Conservation (phyloP, 1,284 basidiomycete species). For the Ceratobasidium sp. region DNA sequence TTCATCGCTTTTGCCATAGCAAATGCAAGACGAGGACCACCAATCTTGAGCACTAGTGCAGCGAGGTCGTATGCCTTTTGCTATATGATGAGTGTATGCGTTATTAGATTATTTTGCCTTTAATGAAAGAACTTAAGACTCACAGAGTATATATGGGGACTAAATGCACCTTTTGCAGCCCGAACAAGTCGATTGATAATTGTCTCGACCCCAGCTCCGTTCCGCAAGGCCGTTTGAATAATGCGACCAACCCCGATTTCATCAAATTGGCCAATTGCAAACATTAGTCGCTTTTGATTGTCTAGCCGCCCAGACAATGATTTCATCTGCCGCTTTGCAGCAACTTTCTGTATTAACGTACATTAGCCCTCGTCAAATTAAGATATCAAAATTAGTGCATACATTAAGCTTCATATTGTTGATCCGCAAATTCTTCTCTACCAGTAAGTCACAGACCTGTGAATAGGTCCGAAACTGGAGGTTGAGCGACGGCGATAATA, state of each 20-base stretch:
- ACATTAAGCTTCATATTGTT: too few relatives aligned
- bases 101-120: background rate
- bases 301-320: background rate
- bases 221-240: background rate
- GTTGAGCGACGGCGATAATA: too few relatives aligned
- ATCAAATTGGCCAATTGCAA: background rate
- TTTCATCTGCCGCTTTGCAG: background rate
- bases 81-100: background rate
- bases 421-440: too few relatives aligned
- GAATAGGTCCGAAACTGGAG: too few relatives aligned
- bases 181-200: background rate
- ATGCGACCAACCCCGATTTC: background rate
- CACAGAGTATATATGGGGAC: background rate
- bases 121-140: background rate
- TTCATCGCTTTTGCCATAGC: background rate
- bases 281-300: conserved; percentile 18
- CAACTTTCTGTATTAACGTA: background rate
- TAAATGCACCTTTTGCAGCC: conserved; percentile 6
- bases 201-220: background rate
- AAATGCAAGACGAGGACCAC: conserved; percentile 6
- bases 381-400: too few relatives aligned
- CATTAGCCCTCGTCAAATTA: background rate
- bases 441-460: too few relatives aligned
- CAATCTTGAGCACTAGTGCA: background rate
- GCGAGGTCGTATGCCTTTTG: background rate